Percentiles rank a stretch among this genome's conserved stretches.
Evolutionary conservation across 2,329 filamentous ascomycete species (phyloP).

Genomic region (Hypoxylon sp.): DNA sequence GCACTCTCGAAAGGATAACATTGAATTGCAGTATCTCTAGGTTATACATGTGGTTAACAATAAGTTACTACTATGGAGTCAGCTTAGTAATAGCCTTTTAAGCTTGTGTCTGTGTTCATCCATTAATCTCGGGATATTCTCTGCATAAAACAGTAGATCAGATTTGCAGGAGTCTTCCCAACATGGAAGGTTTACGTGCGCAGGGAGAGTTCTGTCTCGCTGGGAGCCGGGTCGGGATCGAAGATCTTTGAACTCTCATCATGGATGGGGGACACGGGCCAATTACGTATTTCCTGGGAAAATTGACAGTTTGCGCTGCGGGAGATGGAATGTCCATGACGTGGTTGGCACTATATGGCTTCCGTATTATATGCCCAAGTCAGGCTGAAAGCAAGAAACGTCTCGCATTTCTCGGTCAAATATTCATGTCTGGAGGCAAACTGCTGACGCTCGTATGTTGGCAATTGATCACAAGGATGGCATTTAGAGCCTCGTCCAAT

Average conservation of each 20-base stretch:
- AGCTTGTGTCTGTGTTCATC: background rate
- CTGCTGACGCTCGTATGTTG: slow-evolving; percentile 29
- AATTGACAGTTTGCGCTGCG: slow-evolving; percentile 8
- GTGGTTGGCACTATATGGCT: slow-evolving; percentile 33
- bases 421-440: background rate
- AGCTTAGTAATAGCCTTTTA: slow-evolving; percentile 1
- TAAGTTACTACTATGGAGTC: background rate
- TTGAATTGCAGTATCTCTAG: background rate
- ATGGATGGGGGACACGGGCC: slow-evolving; percentile 24
- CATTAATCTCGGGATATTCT: slow-evolving; percentile 20
- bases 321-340: slow-evolving; percentile 25
- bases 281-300: slow-evolving; percentile 23
- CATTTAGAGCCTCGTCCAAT: slow-evolving; percentile 1
- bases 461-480: background rate
- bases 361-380: slow-evolving; percentile 27
- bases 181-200: slow-evolving; percentile 20
- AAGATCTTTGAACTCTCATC: slow-evolving; percentile 26
- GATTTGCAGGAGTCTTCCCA: slow-evolving; percentile 33
- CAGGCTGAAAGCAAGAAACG: slow-evolving; percentile 21
- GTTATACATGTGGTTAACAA: background rate
- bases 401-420: background rate
- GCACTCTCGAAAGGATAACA: background rate
- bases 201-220: slow-evolving; percentile 18
- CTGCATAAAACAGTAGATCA: slow-evolving; percentile 25
- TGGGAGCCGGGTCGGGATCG: slow-evolving; percentile 33